Conservation (phyloP, 2,329 filamentous ascomycete species). For the Grosmannia clavigera region DNA sequence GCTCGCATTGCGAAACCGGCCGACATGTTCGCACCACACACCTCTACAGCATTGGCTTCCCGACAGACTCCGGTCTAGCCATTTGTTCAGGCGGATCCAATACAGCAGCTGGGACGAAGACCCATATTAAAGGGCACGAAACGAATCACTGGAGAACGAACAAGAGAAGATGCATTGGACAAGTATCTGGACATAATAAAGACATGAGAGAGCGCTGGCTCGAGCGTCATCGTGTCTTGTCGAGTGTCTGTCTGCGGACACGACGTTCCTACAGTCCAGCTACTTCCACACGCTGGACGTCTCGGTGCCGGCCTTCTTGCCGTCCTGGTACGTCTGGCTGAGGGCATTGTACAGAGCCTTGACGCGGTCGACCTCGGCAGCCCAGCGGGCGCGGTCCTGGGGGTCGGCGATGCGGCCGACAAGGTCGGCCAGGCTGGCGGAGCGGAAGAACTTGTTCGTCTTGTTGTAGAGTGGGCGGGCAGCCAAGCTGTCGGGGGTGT, state of each 20-base stretch:
- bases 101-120: no score
- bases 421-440: conserved; percentile 29
- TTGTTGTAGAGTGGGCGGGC: conserved; percentile 37
- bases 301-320: conserved; percentile 28
- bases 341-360: conserved; percentile 35
- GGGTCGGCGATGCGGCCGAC: conserved; percentile 23
- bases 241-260: no score
- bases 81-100: no score
- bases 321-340: conserved; percentile 35
- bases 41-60: background rate
- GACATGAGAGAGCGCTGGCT: no score
- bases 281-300: conserved; percentile 38
- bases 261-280: background rate
- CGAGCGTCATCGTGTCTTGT: no score
- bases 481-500: conserved; percentile 25
- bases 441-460: conserved; percentile 42
- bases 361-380: conserved; percentile 30
- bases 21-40: background rate
- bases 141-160: no score
- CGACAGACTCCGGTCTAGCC: background rate
- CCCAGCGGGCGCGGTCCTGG: conserved; percentile 21
- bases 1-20: no score
- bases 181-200: no score
- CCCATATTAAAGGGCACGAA: no score
- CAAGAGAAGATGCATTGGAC: no score